Evolutionary conservation across 192 early-diverging fungal species (phyloP), one percentile per base, ranked within the genome.

Genomic region (Mortierella claussenii): DNA sequence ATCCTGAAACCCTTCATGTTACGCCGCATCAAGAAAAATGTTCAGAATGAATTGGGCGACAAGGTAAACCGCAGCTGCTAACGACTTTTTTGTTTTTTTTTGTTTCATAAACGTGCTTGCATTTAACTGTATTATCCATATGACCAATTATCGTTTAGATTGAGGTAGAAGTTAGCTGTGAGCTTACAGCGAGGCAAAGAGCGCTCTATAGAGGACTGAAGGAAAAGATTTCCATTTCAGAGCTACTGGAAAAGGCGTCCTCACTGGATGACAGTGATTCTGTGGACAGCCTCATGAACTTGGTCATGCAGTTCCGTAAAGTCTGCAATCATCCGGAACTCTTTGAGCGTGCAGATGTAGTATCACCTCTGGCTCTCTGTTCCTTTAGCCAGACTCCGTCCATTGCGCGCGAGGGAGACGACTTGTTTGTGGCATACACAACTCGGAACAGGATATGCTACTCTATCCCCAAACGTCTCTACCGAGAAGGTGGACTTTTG

Each of bases 1-100:
- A 95, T 97, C 58, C 83, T 97, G 34, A 94, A 95, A 62, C 95
- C 95, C n/a, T 97, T 97, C 71, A 95, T 97, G 95, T 83, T 97
- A 59, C 87, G 95, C 31, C 89, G 95, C 60, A 86, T 95, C 78
- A 96, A 96, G 82, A 86, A 89, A 21, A 94, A 96, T 66, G 94
- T 96, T 23, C 94, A 95, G 76, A 88, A 93, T 56, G 94, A 96
- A 80, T 82, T 96, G 27, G 94, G 93, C 56, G 93, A 96, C 50
- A 97, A 97, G 83, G 83, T 84, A 61, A n/a, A n/a, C n/a, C n/a
- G n/a, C n/a, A n/a, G n/a, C n/a, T n/a, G n/a, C n/a, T n/a, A n/a
- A n/a, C n/a, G n/a, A n/a, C n/a, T n/a, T n/a, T n/a, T n/a, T n/a
- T n/a, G n/a, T n/a, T n/a, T n/a, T n/a, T n/a, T n/a, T n/a, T n/a